phyloP scores from a whole-genome alignment of 768 basidiomycete species.

The Russula abietina region DNA sequence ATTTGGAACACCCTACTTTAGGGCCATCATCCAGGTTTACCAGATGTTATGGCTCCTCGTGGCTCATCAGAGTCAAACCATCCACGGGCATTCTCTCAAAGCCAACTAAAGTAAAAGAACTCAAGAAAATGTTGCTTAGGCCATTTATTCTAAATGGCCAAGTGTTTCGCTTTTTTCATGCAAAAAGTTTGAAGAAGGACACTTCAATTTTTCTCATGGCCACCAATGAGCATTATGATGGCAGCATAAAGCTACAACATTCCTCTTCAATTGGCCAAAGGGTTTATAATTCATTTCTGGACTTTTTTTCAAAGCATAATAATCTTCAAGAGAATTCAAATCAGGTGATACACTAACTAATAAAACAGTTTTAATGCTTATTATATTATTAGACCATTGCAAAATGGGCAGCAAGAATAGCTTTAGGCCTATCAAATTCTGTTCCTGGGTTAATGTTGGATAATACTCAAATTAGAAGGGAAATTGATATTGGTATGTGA shows the following conservation, averaged over 20 bases:
- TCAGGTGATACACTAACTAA: constrained; percentile 38
- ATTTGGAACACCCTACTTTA: constrained; percentile 44
- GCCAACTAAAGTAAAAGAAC: constrained; percentile 33
- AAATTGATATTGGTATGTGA: constrained; percentile 46
- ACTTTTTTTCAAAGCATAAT: constrained; percentile 55
- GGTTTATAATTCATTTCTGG: constrained; percentile 33
- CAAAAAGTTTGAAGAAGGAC: constrained; percentile 43
- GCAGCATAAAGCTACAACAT: background rate
- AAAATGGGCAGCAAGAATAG: constrained; percentile 60
- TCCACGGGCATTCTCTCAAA: constrained; percentile 32
- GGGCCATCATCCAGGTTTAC: constrained; percentile 52
- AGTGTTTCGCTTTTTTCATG: constrained; percentile 56
- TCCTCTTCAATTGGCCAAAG: constrained; percentile 8
- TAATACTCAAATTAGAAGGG: constrained; percentile 33
- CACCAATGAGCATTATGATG: constrained; percentile 43
- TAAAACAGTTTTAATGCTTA: background rate
- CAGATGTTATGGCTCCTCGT: constrained; percentile 59
- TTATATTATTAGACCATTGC: constrained; percentile 43
- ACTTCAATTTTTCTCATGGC: constrained; percentile 44
- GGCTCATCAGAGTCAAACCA: constrained; percentile 48
- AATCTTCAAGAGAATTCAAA: constrained; percentile 39
- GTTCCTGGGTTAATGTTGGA: constrained; percentile 47
- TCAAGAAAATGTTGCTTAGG: constrained; percentile 39
- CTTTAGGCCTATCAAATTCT: constrained; percentile 58
- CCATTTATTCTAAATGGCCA: constrained; percentile 49